Conservation (phyloP, 768 basidiomycete species). For the Pleurotus tuoliensis region DNA sequence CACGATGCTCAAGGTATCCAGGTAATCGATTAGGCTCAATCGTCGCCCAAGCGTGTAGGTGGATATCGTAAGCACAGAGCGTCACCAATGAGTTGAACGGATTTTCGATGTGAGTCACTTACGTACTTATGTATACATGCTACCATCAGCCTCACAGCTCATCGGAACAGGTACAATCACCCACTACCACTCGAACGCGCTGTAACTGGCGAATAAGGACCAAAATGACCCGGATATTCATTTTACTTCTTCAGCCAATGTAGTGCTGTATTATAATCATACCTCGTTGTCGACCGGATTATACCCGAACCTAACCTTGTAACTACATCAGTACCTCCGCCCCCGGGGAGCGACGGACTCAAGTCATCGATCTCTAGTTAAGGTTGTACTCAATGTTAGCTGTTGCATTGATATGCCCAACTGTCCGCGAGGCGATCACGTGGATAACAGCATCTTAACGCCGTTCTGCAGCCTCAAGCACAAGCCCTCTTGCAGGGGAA, state of each 20-base stretch:
- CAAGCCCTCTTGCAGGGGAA: not conserved
- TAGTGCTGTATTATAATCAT: too few species aligned
- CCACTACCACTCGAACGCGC: too few species aligned
- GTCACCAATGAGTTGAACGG: not conserved
- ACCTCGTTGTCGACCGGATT: too few species aligned
- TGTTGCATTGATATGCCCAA: not conserved
- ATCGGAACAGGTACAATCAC: too few species aligned
- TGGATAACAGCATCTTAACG: not conserved
- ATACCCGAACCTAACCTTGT: too few species aligned
- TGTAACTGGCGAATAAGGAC: too few species aligned
- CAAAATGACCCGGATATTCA: too few species aligned
- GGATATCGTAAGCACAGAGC: not conserved
- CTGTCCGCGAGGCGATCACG: not conserved
- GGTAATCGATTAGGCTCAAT: slow-evolving; percentile 12
- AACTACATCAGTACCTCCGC: too few species aligned
- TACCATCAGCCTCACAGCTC: too few species aligned
- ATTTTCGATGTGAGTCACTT: not conserved
- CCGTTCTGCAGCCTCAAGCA: slow-evolving; percentile 5
- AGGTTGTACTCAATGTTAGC: not conserved
- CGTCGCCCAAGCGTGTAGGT: slow-evolving; percentile 3
- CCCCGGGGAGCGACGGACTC: too few species aligned
- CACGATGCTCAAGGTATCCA: slow-evolving; percentile 10
- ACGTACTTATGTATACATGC: too few species aligned
- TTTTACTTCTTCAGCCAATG: too few species aligned
- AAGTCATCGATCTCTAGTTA: not conserved